A percentile compares a stretch with the other conserved stretches of the same genome.
These are phyloP conservation scores for Ziziphus jujuba DNA, from an alignment of 306 rosid species.

Conservation along the genomic window DNA sequence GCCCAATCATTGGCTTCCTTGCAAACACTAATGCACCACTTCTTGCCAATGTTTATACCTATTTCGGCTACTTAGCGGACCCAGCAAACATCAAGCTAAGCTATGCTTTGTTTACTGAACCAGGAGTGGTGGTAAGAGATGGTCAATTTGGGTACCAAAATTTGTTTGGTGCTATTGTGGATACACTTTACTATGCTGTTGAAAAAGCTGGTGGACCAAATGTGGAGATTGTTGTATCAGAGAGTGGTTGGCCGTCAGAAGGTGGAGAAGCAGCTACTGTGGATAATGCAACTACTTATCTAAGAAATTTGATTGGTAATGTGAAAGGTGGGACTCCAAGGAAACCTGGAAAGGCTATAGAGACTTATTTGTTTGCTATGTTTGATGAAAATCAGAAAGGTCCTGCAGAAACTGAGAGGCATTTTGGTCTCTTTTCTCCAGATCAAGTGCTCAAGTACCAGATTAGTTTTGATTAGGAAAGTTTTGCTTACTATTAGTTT, in stretches of 20 bases:
- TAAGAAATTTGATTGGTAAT: conserved; percentile 48
- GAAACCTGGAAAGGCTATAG: conserved; percentile 30
- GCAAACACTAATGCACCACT: conserved; percentile 46
- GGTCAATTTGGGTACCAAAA: conserved; percentile 39
- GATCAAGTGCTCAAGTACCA: conserved; percentile 40
- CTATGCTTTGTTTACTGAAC: conserved; percentile 49
- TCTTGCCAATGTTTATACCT: conserved; percentile 68
- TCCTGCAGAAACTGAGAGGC: conserved; percentile 13
- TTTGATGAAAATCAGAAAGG: conserved; percentile 44
- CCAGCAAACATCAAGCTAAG: neutral
- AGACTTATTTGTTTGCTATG: conserved; percentile 43
- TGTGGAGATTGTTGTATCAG: conserved; percentile 46
- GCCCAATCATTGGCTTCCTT: conserved; percentile 42
- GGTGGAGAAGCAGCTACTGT: conserved; percentile 35
- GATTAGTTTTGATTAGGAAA: conserved; percentile 21
- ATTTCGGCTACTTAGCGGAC: conserved; percentile 37
- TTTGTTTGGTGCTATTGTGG: conserved; percentile 41
- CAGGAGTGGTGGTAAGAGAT: conserved; percentile 25
- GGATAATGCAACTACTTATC: conserved; percentile 46
- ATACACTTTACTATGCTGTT: conserved; percentile 51
- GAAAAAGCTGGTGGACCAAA: conserved; percentile 39
- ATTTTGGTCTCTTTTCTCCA: conserved; percentile 41
- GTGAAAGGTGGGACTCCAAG: conserved; percentile 43
- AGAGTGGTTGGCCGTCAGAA: conserved; percentile 71
- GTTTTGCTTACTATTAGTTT: too few relatives aligned